A percentile compares a stretch with the other conserved stretches of the same genome.
phyloP scores from a whole-genome alignment of 345 rosid species.

The Microthlaspi erraticum region DNA sequence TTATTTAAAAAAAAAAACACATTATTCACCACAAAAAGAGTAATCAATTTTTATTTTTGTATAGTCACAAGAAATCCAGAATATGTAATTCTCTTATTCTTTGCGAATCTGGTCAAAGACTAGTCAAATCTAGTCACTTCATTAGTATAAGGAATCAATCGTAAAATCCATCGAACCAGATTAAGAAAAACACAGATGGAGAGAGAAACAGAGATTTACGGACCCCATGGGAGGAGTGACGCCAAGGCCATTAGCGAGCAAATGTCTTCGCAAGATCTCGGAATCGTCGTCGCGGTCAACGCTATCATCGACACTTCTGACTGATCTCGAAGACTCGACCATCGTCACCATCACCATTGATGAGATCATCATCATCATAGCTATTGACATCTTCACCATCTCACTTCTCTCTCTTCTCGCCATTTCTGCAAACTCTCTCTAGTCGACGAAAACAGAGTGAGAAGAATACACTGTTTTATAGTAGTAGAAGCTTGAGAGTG shows the following conservation, averaged over 20 bases:
- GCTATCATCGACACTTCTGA: conserved; percentile 1
- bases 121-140: not conserved
- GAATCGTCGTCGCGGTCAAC: conserved; percentile 25
- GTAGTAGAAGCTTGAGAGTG: conserved; percentile 26
- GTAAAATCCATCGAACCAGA: not conserved
- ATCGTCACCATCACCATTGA: conserved; percentile 31
- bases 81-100: not conserved
- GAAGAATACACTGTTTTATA: conserved; percentile 22
- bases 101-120: not conserved
- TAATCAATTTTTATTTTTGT: not conserved
- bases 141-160: not conserved
- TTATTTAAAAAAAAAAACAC: conserved; percentile 7
- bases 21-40: not conserved
- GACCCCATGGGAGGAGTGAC: conserved; percentile 87
- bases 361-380: conserved; percentile 16
- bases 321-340: conserved; percentile 40
- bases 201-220: conserved; percentile 14
- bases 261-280: conserved; percentile 49
- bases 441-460: conserved; percentile 20
- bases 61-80: not conserved
- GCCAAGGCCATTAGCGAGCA: conserved; percentile 68
- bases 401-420: conserved; percentile 19
- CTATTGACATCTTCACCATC: conserved; percentile 20
- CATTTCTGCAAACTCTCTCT: conserved; percentile 30
- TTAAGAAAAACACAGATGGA: not conserved